Evolutionary conservation across 768 basidiomycete genomes (phyloP).

Genomic region (Neoboletus subvelutipes): DNA sequence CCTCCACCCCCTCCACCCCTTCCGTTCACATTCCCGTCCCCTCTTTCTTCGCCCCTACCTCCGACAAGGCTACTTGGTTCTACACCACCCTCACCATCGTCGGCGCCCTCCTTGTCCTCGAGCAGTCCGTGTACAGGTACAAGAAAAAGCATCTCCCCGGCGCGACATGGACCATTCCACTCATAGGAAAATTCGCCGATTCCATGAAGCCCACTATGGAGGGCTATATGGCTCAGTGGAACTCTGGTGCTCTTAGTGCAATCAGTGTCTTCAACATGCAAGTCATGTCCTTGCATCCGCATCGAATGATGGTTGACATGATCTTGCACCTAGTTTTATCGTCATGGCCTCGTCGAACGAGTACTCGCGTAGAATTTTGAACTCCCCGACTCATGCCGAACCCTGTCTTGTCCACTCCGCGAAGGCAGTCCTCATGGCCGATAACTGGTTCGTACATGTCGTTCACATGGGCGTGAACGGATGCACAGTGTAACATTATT

Average conservation of each 20-base stretch:
- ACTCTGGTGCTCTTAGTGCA: conserved; percentile 82
- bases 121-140: conserved; percentile 84
- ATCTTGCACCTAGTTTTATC: conserved; percentile 74
- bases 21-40: conserved; percentile 48
- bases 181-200: conserved; percentile 96
- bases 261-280: conserved; percentile 98
- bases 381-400: conserved; percentile 89
- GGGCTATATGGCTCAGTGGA: conserved; percentile 90
- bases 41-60: conserved; percentile 39
- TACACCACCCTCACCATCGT: conserved; percentile 72
- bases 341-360: conserved; percentile 97
- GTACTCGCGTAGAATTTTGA: conserved; percentile 91
- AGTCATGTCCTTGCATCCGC: conserved; percentile 25
- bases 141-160: conserved; percentile 92
- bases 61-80: conserved; percentile 45
- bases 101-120: conserved; percentile 73
- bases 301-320: conserved; percentile 7
- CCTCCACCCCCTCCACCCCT: conserved; percentile 43
- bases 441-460: conserved; percentile 72
- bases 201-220: conserved; percentile 91
- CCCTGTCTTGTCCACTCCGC: conserved; percentile 93
- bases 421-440: conserved; percentile 77
- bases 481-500: neutral
- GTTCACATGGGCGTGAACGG: neutral
- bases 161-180: conserved; percentile 88